Base-by-base conservation (phyloP, 176 grass and related monocot genomes). In the Phragmites australis region DNA sequence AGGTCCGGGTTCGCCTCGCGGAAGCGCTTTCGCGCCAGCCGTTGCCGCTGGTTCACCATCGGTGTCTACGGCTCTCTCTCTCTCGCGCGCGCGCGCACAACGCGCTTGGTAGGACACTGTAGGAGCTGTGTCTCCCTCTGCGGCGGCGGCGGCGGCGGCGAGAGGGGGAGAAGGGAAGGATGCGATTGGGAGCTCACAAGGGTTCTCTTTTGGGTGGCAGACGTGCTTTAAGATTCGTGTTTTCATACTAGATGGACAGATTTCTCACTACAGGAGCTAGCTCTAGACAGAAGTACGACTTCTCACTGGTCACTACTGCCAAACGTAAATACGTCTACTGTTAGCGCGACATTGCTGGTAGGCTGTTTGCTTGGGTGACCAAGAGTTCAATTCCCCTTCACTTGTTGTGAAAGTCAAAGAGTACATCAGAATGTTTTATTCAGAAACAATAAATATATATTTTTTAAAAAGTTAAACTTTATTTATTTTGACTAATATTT, bases 21-120 rank as follows among this genome's bases (percentile, higher is more conserved):
- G 57, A 95, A 95, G 57, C 75, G 77, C 88, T 90, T 89, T 15
- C 57, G 78, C 37, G 96, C 92, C n/a, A 78, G 65, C 45, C 88
- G 71, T 70, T 99, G 92, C 73, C 90, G 80, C 88, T 95, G 85
- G 81, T 85, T 93, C 79, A 84, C 90, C 96, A 99, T 99, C 56
- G 62, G 47, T 78, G 30, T 65, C 65, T 68, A 46, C 32, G 13
- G 46, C 14, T 23, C 9, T 43, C 71, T 75, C 23, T 31, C 40
- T 63, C 66, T 29, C 13, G 40, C 69, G n/a, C 15, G 15, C 8
- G 78, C 0, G 29, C n/a, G n/a, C n/a, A n/a, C n/a, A n/a, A n/a
- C n/a, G n/a, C 14, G 76, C 40, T 62, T 68, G 15, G 72, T n/a
- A n/a, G n/a, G n/a, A n/a, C n/a, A n/a, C n/a, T n/a, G 42, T 82